Evolutionary conservation across 1,284 basidiomycete species (phyloP).

Genomic region (Papiliotrema laurentii): DNA sequence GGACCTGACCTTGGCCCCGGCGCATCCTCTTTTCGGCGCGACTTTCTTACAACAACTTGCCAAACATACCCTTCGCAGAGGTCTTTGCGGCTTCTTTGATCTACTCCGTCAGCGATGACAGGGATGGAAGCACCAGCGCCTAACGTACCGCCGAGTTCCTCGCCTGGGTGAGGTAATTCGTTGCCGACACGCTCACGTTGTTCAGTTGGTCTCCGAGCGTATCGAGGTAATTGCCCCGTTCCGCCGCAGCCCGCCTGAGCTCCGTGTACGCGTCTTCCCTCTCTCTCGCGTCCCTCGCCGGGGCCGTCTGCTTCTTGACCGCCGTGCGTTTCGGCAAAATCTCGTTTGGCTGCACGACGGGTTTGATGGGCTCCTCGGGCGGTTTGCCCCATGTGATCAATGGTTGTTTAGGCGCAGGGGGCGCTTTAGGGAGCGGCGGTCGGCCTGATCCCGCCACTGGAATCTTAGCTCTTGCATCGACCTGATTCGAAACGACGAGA

Average conservation of each 20-base stretch:
- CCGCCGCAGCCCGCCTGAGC: constrained; percentile 34
- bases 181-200: constrained; percentile 29
- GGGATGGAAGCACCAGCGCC: background rate
- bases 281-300: constrained; percentile 28
- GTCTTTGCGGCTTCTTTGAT: constrained; percentile 45
- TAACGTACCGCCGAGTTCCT: constrained; percentile 36
- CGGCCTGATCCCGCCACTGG: constrained; percentile 45
- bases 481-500: background rate
- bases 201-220: constrained; percentile 37
- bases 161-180: constrained; percentile 35
- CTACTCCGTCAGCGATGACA: constrained; percentile 7
- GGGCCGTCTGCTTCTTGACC: constrained; percentile 21
- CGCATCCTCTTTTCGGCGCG: no score
- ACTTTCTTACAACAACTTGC: constrained; percentile 30
- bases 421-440: constrained; percentile 26
- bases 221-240: constrained; percentile 34
- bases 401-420: constrained; percentile 33
- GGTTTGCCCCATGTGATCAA: constrained; percentile 43
- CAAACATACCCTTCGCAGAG: constrained; percentile 35
- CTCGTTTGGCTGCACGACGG: constrained; percentile 12
- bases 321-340: constrained; percentile 26
- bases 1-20: no score
- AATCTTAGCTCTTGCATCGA: background rate
- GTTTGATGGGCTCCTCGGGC: constrained; percentile 19
- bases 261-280: constrained; percentile 43